These are phyloP conservation scores for Blastobotrys indianensis DNA, from an alignment of 1,139 yeast genomes.

Conservation along the genomic window DNA sequence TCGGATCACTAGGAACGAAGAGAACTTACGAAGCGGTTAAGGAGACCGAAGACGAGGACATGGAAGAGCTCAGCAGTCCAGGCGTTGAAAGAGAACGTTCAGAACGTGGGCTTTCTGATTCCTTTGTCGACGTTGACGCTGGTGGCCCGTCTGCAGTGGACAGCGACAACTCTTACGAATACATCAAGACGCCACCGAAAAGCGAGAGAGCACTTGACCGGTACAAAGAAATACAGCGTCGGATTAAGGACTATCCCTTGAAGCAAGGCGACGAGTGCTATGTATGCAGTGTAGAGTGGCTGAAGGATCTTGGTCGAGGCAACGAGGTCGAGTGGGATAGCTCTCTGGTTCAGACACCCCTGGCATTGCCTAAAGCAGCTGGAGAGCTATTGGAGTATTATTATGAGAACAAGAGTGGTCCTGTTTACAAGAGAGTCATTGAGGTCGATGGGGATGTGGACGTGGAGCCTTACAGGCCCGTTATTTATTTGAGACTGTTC, in stretches of 20 bases:
- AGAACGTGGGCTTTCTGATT: background rate
- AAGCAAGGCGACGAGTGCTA: slow-evolving; percentile 4
- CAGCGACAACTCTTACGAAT: slow-evolving; percentile 3
- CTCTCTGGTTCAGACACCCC: background rate
- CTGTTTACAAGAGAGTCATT: background rate
- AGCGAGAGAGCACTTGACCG: background rate
- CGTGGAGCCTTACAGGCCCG: slow-evolving; percentile 3
- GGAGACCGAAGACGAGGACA: no score
- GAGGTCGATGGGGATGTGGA: background rate
- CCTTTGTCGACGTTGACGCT: background rate
- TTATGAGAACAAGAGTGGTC: background rate
- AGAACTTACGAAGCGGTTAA: no score
- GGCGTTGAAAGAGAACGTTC: no score
- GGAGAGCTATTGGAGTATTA: slow-evolving; percentile 4
- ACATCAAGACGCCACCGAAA: background rate
- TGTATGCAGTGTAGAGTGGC: slow-evolving; percentile 1
- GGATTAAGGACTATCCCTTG: background rate
- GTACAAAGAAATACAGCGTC: background rate
- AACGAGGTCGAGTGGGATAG: slow-evolving; percentile 1
- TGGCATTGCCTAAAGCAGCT: slow-evolving; percentile 4
- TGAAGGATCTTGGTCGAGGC: background rate
- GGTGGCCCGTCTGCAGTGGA: background rate
- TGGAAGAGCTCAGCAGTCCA: no score
- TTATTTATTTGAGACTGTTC: slow-evolving; percentile 2
- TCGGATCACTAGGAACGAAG: no score